Evolutionary conservation across 805 yeast species (phyloP), one percentile per base, ranked within the genome.

Genomic region (Clavispora asparagi): DNA sequence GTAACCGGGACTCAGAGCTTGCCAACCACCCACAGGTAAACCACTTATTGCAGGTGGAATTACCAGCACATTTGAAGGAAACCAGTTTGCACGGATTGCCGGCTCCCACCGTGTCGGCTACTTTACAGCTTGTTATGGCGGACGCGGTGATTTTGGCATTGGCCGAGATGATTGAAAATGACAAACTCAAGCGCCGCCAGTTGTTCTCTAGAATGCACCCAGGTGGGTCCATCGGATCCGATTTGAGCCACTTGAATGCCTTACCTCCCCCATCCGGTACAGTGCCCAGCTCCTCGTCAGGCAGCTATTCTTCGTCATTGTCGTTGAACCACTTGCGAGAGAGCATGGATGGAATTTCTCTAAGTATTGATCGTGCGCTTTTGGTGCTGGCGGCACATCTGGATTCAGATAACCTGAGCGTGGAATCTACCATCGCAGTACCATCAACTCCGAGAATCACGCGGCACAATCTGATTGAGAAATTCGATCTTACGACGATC

Each of bases 21-120:
- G 74, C 87, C 3, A 60, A 63, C 29, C 74, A 72, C 38, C 70
- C 78, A 5, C 76, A 76, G 48, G 75, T 81, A 4, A 63, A 64
- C 19, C 67, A 83, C 1, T 61, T 87, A 25, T 60, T 87, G 11
- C 77, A 76, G 43, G 88, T 88, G 1, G 84, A 81, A 41, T 61
- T 85, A 14, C 88, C 91, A 0, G 53, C 66, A 1, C 64, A 70
- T 33, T 71, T 82, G 47, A 69, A 76, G 27, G 97, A 89, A 50
- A 73, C 75, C 16, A 63, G 74, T 12, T 68, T 86, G 4, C 87
- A 85, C 56, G 96, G 96, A 0, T 62, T 89, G 27, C 85, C 90
- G 8, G 96, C 96, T 0, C 97, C 97, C 1, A 89, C 96, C 0
- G 78, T 89, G 5, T 81, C 95, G 6, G 84, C 95, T 1, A 85